Evolutionary conservation across 2,329 filamentous ascomycete genomes (phyloP).

Genomic region (Neoarthrinium moseri): DNA sequence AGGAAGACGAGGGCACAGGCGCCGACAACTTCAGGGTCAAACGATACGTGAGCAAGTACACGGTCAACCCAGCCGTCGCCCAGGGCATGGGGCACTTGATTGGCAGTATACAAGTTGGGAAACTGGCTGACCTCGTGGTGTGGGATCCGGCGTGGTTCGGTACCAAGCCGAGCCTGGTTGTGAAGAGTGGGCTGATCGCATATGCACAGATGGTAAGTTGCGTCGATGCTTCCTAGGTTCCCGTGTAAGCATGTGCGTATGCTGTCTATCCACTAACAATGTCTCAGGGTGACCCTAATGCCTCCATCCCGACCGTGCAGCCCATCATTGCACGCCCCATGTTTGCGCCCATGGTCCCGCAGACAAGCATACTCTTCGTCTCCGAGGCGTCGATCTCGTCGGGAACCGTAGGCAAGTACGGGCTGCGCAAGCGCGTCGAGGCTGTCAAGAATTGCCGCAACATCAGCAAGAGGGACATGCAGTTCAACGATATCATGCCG

Average conservation of each 20-base stretch:
- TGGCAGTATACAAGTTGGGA: conserved; percentile 84
- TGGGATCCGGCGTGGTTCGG: conserved; percentile 88
- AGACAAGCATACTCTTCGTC: conserved; percentile 79
- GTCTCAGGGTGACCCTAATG: conserved; percentile 73
- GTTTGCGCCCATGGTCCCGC: conserved; percentile 75
- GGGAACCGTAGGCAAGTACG: conserved; percentile 69
- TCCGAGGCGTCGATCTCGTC: conserved; percentile 67
- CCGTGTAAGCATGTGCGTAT: neutral
- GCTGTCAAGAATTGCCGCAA: conserved; percentile 73
- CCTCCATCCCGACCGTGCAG: conserved; percentile 83
- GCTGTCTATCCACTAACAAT: conserved; percentile 2
- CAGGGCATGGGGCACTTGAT: conserved; percentile 89
- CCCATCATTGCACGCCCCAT: conserved; percentile 82
- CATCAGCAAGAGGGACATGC: conserved; percentile 85
- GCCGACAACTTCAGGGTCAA: conserved; percentile 93
- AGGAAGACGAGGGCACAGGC: conserved; percentile 74
- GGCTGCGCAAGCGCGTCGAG: conserved; percentile 76
- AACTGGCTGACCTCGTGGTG: conserved; percentile 83
- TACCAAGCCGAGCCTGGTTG: conserved; percentile 74
- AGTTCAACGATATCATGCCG: conserved; percentile 79
- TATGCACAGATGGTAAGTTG: conserved; percentile 81
- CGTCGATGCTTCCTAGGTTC: neutral
- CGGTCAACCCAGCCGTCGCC: conserved; percentile 87
- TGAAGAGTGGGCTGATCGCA: conserved; percentile 87
- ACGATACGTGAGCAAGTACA: conserved; percentile 93